These are phyloP conservation scores for Pleurotus tuoliensis DNA, from an alignment of 768 basidiomycete species.

Conservation along the genomic window DNA sequence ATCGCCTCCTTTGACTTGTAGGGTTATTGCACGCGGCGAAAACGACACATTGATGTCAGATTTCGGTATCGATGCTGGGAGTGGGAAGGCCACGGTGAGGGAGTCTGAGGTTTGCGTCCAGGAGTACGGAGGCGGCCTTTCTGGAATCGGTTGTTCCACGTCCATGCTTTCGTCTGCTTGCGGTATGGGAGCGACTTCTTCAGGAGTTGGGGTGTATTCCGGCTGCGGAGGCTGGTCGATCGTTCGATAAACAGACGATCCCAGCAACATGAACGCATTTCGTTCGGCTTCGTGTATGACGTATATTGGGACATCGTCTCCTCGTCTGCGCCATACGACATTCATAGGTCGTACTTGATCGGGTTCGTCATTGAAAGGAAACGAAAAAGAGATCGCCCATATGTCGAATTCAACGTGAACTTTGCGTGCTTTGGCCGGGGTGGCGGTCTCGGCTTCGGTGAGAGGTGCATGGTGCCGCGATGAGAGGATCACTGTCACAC, in stretches of 20 bases:
- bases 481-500: constrained; percentile 49
- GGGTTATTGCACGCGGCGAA: constrained; percentile 57
- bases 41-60: constrained; percentile 65
- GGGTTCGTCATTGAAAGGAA: constrained; percentile 32
- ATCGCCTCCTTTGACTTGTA: constrained; percentile 48
- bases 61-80: constrained; percentile 68
- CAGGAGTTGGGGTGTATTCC: constrained; percentile 53
- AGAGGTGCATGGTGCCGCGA: constrained; percentile 43
- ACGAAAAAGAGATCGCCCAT: constrained; percentile 53
- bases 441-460: constrained; percentile 12
- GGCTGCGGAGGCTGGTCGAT: constrained; percentile 26
- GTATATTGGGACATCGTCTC: constrained; percentile 66
- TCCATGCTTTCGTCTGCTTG: constrained; percentile 56
- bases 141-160: constrained; percentile 24
- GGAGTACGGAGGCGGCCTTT: constrained; percentile 77
- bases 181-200: constrained; percentile 71
- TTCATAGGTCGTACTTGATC: constrained; percentile 37
- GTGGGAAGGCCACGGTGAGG: constrained; percentile 77
- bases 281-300: constrained; percentile 42
- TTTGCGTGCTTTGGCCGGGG: constrained; percentile 14
- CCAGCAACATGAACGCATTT: constrained; percentile 51
- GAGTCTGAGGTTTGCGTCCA: constrained; percentile 90
- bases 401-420: constrained; percentile 54
- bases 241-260: constrained; percentile 51
- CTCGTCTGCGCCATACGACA: constrained; percentile 66